A percentile compares a stretch with the other conserved stretches of the same genome.
phyloP scores from a whole-genome alignment of 2,329 filamentous ascomycete genomes.

The Periconia digitata region DNA sequence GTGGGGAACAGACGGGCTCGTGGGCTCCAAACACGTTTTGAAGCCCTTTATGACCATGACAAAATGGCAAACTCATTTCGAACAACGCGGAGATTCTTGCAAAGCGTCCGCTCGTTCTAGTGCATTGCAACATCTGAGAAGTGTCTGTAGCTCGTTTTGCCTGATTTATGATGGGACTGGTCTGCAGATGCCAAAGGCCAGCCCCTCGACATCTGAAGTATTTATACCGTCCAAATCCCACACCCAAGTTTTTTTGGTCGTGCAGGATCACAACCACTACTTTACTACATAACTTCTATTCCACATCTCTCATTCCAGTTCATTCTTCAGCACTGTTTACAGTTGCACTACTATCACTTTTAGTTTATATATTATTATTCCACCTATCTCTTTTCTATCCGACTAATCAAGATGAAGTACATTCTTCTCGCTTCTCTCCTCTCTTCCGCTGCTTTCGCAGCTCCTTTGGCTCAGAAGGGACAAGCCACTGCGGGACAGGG shows the following conservation, averaged over 20 bases:
- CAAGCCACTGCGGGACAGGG: slow-evolving; percentile 18
- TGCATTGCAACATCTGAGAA: background rate
- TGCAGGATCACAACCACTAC: slow-evolving; percentile 33
- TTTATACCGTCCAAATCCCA: slow-evolving; percentile 21
- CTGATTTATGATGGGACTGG: background rate
- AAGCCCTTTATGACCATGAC: slow-evolving; percentile 20
- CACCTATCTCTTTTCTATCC: slow-evolving; percentile 21
- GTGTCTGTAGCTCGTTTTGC: background rate
- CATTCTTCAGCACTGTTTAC: slow-evolving; percentile 5
- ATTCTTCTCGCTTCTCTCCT: slow-evolving; percentile 38
- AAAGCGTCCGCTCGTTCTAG: slow-evolving; percentile 17
- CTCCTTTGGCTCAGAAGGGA: slow-evolving; percentile 27
- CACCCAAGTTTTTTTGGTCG: slow-evolving; percentile 18
- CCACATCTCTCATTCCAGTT: slow-evolving; percentile 17
- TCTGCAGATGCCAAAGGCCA: background rate
- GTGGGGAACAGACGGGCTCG: background rate
- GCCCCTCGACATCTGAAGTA: slow-evolving; percentile 10
- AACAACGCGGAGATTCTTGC: slow-evolving; percentile 15
- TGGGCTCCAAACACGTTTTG: slow-evolving; percentile 3
- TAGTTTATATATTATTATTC: slow-evolving; percentile 12
- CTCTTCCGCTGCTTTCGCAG: slow-evolving; percentile 33
- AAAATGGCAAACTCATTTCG: slow-evolving; percentile 17
- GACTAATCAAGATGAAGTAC: slow-evolving; percentile 36
- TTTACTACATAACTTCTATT: slow-evolving; percentile 27
- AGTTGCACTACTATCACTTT: slow-evolving; percentile 3